Evolutionary conservation across 768 basidiomycete species (phyloP), one percentile per base, ranked within the genome.

Genomic region (Mycena polygramma): DNA sequence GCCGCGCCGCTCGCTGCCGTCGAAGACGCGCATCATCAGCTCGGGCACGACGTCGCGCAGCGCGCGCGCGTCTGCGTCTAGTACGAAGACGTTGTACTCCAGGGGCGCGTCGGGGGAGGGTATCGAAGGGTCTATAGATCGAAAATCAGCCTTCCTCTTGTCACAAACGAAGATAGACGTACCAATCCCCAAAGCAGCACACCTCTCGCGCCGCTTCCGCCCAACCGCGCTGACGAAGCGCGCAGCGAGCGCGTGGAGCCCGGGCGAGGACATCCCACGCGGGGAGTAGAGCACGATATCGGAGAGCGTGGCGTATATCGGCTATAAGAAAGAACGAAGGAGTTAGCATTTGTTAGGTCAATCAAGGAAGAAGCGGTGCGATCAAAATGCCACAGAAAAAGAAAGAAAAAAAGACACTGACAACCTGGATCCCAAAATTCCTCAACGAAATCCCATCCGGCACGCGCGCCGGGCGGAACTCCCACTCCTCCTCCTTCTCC

Each of bases 201-300:
- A 60, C 78, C 90, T 80, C 75, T 93, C 90, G 20, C 77, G 77
- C 58, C 85, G 79, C 80, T 92, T 92, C 57, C 84, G 77, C 70
- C 87, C 84, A 37, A 93, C 82, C 0, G 93, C 93, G 22, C 85
- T 81, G 71, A 85, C 87, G 76, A 94, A 92, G 41, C 90, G 85
- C 60, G 89, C 84, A 0, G 93, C 93, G 41, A 93, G 84, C 26
- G 85, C 81, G 51, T 90, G 75, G 0, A 92, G 88, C n/a, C 86
- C 83, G 10, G 84, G 82, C 2, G 84, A 83, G 0, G 84, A 84
- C 43, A 81, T 77, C 14, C 94, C 94, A 48, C 81, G 86, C 10
- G 94, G 94, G 17, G 94, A 95, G 80, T 96, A 97, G 35, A 97
- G 83, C 71, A 96, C 91, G 45, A 97, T 90, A 75, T 97, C 96